Evolutionary conservation across 352 stramenopile genomes (phyloP).

Genomic region (Pythium aristosporum): DNA sequence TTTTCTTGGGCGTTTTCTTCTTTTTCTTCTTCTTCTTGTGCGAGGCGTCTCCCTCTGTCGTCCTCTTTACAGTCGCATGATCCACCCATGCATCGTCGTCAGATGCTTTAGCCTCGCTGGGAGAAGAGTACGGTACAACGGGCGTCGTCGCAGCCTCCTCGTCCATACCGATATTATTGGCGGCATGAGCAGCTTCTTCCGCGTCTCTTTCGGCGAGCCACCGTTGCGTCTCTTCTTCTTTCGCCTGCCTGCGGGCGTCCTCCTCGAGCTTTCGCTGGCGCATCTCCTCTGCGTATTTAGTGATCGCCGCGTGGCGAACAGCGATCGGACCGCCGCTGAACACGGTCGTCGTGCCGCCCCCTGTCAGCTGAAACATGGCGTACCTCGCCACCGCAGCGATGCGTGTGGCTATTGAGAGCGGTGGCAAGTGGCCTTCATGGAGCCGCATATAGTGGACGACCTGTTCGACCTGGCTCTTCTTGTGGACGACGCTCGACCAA

Average conservation of each 20-base stretch:
- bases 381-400: conserved; percentile 29
- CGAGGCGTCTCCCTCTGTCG: background rate
- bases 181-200: background rate
- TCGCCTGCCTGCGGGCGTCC: conserved; percentile 10
- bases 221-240: conserved; percentile 14
- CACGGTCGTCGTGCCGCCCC: conserved; percentile 15
- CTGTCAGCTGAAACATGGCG: conserved; percentile 13
- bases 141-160: too few relatives aligned
- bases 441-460: conserved; percentile 66
- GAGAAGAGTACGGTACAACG: background rate
- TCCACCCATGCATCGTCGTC: background rate
- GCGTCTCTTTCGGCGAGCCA: conserved; percentile 7
- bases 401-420: conserved; percentile 33
- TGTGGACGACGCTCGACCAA: conserved; percentile 38
- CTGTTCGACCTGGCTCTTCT: conserved; percentile 43
- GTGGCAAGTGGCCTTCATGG: conserved; percentile 48
- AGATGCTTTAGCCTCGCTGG: background rate
- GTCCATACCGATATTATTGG: background rate
- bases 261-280: conserved; percentile 21
- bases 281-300: conserved; percentile 46
- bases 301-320: conserved; percentile 37
- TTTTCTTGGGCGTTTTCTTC: conserved; percentile 21
- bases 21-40: conserved; percentile 21
- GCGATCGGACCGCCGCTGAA: conserved; percentile 31
- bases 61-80: background rate